A percentile compares a stretch with the other conserved stretches of the same genome.
phyloP scores from a whole-genome alignment of 2,329 filamentous ascomycete genomes.

The Beauveria pseudobassiana region DNA sequence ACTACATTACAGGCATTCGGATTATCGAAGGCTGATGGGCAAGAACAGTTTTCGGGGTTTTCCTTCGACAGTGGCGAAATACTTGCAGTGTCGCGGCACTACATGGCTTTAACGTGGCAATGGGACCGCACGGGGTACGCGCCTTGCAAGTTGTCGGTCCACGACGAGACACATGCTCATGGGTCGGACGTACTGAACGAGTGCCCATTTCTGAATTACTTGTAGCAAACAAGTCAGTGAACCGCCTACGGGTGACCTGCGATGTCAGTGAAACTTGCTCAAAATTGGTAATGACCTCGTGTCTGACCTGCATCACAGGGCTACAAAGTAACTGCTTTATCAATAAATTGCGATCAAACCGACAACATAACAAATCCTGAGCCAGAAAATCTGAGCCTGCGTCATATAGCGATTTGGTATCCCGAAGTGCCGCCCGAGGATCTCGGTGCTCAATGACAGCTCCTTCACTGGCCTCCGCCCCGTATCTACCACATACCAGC shows the following conservation, averaged over 20 bases:
- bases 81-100: not conserved
- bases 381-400: not conserved
- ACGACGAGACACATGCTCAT: not conserved
- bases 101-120: not conserved
- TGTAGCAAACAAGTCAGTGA: not conserved
- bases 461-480: not conserved
- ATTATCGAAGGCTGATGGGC: not conserved
- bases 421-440: not conserved
- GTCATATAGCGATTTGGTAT: not conserved
- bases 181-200: not conserved
- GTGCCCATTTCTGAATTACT: not conserved
- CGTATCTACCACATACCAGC: not conserved
- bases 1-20: not conserved
- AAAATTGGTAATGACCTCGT: not conserved
- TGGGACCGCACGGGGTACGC: not conserved
- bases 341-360: not conserved
- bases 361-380: not conserved
- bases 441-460: not conserved
- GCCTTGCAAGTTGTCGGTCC: not conserved
- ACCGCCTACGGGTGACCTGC: not conserved
- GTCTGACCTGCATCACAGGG: not conserved
- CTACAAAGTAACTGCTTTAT: not conserved
- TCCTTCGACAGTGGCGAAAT: not conserved
- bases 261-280: not conserved
- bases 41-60: not conserved